Percentiles rank a stretch among this genome's conserved stretches.
These are phyloP conservation scores for Aleurites moluccanus DNA, from an alignment of 441 rosid genomes.

Conservation along the genomic window DNA sequence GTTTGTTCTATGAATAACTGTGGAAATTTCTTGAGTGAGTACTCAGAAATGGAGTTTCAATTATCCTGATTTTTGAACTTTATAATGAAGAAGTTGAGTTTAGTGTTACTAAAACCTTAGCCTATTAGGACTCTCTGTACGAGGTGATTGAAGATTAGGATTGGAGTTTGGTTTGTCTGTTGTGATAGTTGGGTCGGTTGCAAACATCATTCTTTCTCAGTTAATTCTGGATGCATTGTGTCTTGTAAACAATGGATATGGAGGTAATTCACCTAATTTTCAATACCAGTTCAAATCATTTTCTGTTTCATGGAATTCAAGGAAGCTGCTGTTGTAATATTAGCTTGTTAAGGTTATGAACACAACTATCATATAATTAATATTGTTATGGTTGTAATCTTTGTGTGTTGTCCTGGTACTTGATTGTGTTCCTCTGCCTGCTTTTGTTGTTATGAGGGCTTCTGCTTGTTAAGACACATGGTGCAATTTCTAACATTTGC, in stretches of 20 bases:
- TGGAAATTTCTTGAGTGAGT: background rate
- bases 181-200: too few relatives aligned
- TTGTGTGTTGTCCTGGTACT: background rate
- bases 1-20: background rate
- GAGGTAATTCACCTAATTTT: too few relatives aligned
- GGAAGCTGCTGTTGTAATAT: background rate
- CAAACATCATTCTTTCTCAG: too few relatives aligned
- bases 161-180: too few relatives aligned
- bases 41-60: background rate
- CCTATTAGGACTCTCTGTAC: background rate
- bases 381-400: background rate
- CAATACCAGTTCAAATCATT: too few relatives aligned
- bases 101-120: background rate
- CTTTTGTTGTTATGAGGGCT: background rate
- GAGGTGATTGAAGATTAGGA: too few relatives aligned
- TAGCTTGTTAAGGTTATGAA: background rate
- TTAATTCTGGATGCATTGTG: too few relatives aligned
- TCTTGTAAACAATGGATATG: too few relatives aligned
- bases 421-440: slow-evolving; percentile 6
- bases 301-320: background rate
- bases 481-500: slow-evolving; percentile 12
- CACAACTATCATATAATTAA: background rate
- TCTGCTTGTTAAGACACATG: background rate
- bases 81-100: background rate
- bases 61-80: background rate